These are phyloP conservation scores for Saccharomyces hybrid DNA, from an alignment of 1,139 yeast genomes.

Conservation along the genomic window DNA sequence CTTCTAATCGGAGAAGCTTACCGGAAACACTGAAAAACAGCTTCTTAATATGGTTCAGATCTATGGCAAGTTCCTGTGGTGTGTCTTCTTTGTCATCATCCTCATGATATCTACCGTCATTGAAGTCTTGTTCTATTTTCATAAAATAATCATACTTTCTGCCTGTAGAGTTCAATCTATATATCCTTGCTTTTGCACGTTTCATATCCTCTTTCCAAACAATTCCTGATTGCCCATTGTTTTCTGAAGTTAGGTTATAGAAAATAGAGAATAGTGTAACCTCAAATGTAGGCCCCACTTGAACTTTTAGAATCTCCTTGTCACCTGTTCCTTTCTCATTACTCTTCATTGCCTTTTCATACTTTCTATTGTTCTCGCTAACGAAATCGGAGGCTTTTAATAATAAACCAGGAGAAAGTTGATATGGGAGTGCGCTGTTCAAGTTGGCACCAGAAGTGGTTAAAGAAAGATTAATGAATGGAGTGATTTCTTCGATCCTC, in stretches of 20 bases:
- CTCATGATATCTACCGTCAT: slow-evolving; percentile 70
- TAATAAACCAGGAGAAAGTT: slow-evolving; percentile 57
- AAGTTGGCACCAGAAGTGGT: slow-evolving; percentile 65
- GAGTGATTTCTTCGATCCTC: slow-evolving; percentile 62
- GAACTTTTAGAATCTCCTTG: slow-evolving; percentile 10
- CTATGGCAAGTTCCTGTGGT: slow-evolving; percentile 33
- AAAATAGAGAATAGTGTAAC: slow-evolving; percentile 58
- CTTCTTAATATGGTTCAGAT: slow-evolving; percentile 41
- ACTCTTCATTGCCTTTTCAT: slow-evolving; percentile 10
- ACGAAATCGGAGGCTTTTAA: slow-evolving; percentile 55
- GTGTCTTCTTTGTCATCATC: slow-evolving; percentile 33
- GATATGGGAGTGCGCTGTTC: slow-evolving; percentile 43
- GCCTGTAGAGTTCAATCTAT: slow-evolving; percentile 23
- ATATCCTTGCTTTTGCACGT: slow-evolving; percentile 42
- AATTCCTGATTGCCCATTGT: slow-evolving; percentile 34
- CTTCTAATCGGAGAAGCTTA: slow-evolving; percentile 54
- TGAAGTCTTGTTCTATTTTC: slow-evolving; percentile 48
- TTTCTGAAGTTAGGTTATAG: slow-evolving; percentile 37
- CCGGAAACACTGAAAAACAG: slow-evolving; percentile 73
- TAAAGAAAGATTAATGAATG: slow-evolving; percentile 58
- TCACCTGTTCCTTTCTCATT: neutral
- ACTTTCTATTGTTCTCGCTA: slow-evolving; percentile 36
- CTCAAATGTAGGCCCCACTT: slow-evolving; percentile 57
- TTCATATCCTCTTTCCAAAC: slow-evolving; percentile 74
- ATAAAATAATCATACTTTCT: slow-evolving; percentile 40